Conservation (phyloP, 169 alveolate species). For the Perkinsus olseni region DNA sequence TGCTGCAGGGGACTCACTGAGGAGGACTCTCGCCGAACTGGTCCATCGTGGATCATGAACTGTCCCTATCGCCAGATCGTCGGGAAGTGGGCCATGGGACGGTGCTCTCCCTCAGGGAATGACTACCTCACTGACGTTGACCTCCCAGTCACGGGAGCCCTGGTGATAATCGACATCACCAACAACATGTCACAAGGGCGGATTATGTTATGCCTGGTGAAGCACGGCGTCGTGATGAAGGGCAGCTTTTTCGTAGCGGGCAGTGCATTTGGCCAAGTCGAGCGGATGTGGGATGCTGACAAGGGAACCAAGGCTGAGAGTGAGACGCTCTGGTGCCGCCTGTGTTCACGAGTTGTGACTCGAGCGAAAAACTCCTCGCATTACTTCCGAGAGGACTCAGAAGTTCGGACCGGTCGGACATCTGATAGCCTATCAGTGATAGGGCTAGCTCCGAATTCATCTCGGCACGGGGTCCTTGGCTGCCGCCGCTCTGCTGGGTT, state of each 20-base stretch:
- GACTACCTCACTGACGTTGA: not conserved
- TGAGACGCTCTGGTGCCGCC: not conserved
- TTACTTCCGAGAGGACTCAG: no score
- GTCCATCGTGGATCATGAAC: no score
- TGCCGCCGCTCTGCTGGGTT: no score
- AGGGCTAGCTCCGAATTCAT: no score
- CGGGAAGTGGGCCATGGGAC: no score
- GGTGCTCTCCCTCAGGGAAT: not conserved
- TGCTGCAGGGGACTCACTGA: no score
- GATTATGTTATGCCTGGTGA: not conserved
- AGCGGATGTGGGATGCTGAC: constrained; percentile 32
- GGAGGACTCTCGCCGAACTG: no score
- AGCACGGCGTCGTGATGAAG: constrained; percentile 47
- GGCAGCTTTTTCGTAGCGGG: constrained; percentile 61
- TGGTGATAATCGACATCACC: not conserved
- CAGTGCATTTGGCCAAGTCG: constrained; percentile 51
- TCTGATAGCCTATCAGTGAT: no score
- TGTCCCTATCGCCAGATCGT: no score
- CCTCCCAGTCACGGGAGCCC: not conserved
- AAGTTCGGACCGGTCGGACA: no score
- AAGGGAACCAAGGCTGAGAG: constrained; percentile 27
- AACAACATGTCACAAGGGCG: not conserved
- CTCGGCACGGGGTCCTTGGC: no score
- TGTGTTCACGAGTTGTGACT: not conserved
- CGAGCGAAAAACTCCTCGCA: no score